Conservation (phyloP, 176 grass and related monocot species). For the Hordeum marinum region DNA sequence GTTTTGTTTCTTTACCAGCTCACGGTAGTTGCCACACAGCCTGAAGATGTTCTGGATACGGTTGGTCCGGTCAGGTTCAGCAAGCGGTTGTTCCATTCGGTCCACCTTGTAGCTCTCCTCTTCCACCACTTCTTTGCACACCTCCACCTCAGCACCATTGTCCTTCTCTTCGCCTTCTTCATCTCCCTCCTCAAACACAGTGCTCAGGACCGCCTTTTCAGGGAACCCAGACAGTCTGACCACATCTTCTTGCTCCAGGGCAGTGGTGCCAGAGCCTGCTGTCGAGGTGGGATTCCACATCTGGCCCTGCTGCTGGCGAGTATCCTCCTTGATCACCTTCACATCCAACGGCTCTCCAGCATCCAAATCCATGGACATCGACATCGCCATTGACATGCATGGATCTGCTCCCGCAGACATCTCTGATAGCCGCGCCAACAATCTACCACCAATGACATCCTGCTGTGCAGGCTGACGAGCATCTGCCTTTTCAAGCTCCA, state of each 20-base stretch:
- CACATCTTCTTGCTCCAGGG: constrained; percentile 32
- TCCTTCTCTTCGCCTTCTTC: constrained; percentile 48
- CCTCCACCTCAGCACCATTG: constrained; percentile 38
- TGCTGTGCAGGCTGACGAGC: constrained; percentile 18
- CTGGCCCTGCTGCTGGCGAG: constrained; percentile 22
- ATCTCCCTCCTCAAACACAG: constrained; percentile 71
- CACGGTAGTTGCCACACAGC: constrained; percentile 80
- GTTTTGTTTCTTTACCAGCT: constrained; percentile 37
- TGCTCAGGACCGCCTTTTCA: constrained; percentile 67
- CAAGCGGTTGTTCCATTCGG: background rate
- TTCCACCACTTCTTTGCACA: constrained; percentile 84
- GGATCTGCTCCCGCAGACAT: constrained; percentile 46
- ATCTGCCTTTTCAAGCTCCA: constrained; percentile 38
- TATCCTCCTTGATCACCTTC: constrained; percentile 78
- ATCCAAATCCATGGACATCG: constrained; percentile 96
- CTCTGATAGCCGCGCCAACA: constrained; percentile 52
- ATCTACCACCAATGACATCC: constrained; percentile 40
- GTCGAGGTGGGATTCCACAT: constrained; percentile 15
- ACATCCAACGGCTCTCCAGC: constrained; percentile 62
- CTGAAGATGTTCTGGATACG: constrained; percentile 85
- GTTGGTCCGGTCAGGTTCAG: constrained; percentile 46
- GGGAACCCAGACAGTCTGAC: constrained; percentile 41
- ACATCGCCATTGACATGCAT: constrained; percentile 71
- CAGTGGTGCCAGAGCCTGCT: background rate
- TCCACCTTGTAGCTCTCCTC: constrained; percentile 47